These are phyloP conservation scores for Cucurbita pepo DNA, from an alignment of 306 rosid genomes.

Conservation along the genomic window DNA sequence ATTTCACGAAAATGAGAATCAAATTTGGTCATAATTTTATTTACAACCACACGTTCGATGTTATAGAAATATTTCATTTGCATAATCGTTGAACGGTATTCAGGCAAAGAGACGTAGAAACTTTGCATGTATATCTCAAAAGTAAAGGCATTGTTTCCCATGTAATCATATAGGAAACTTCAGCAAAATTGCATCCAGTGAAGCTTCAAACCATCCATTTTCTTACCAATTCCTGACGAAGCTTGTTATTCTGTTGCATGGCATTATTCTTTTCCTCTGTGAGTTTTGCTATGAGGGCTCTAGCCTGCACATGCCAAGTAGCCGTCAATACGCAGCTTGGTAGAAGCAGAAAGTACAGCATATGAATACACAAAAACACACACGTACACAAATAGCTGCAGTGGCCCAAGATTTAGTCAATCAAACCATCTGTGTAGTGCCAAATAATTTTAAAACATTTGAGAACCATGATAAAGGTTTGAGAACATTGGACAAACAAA, in stretches of 20 bases:
- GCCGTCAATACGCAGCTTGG: not conserved
- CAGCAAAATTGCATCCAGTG: not conserved
- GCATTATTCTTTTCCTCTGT: constrained; percentile 63
- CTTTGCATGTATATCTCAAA: not conserved
- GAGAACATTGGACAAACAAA: not conserved
- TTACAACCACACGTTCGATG: not conserved
- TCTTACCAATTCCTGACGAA: constrained; percentile 74
- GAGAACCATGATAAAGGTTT: not conserved
- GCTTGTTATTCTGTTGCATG: constrained; percentile 31
- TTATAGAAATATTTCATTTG: not conserved
- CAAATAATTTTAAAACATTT: not conserved
- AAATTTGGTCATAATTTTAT: not conserved
- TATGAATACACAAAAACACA: not conserved
- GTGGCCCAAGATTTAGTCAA: not conserved
- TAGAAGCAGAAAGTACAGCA: not conserved
- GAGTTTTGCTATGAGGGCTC: constrained; percentile 46
- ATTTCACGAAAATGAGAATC: not conserved
- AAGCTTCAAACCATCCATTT: constrained; percentile 9
- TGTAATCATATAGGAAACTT: not conserved
- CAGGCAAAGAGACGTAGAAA: not conserved
- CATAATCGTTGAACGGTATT: not conserved
- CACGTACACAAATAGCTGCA: not conserved
- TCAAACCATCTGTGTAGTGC: not conserved
- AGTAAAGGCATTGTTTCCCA: not conserved
- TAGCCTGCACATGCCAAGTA: constrained; percentile 34